Evolutionary conservation across 148 eudicot species (phyloP).

Genomic region (Salicornia ramosissima): DNA sequence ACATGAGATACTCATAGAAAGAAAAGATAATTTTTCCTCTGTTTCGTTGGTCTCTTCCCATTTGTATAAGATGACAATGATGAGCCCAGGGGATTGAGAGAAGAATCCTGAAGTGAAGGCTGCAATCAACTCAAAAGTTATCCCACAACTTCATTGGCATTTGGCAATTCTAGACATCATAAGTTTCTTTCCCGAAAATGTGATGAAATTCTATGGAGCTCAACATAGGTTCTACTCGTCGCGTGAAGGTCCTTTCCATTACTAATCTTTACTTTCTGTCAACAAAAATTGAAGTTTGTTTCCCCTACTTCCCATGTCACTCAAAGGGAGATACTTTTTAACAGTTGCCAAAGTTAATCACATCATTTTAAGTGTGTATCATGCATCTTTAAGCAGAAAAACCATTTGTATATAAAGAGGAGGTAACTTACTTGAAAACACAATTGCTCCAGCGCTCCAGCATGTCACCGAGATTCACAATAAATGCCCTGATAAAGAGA

Average conservation of each 20-base stretch:
- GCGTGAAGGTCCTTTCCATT: background rate
- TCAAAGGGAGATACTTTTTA: background rate
- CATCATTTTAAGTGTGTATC: background rate
- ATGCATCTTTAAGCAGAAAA: background rate
- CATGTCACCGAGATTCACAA: constrained; percentile 96
- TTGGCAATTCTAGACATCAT: background rate
- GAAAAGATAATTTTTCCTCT: background rate
- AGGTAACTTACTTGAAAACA: constrained; percentile 65
- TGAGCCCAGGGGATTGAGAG: background rate
- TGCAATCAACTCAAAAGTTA: background rate
- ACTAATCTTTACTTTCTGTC: background rate
- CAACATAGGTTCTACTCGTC: background rate
- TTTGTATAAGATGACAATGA: background rate
- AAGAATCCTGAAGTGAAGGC: background rate
- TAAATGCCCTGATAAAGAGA: constrained; percentile 57
- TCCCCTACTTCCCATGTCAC: background rate
- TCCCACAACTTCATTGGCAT: background rate
- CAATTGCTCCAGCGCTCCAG: constrained; percentile 97
- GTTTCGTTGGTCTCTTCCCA: background rate
- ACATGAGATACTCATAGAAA: too few relatives aligned
- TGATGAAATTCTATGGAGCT: background rate
- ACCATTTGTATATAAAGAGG: background rate
- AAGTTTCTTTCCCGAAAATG: background rate
- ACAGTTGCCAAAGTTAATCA: background rate
- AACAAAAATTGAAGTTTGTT: too few relatives aligned